A percentile compares a stretch with the other conserved stretches of the same genome.
Conservation (phyloP, 129 eudicot genomes). For the Kitagawia praeruptora region DNA sequence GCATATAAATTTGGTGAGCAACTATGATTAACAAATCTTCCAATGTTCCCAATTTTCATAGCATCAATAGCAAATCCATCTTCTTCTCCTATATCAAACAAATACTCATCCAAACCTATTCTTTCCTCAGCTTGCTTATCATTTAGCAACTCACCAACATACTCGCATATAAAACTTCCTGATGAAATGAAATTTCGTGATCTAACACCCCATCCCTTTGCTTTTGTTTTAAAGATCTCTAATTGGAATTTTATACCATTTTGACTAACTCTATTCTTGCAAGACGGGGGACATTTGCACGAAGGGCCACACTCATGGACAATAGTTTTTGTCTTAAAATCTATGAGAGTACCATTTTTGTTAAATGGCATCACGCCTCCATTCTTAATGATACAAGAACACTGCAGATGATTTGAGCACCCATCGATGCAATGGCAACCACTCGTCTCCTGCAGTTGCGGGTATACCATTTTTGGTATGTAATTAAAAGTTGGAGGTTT, state of each 20-base stretch:
- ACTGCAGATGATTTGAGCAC: conserved; percentile 19
- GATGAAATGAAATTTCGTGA: conserved; percentile 18
- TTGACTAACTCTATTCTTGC: conserved; percentile 35
- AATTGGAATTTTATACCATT: conserved; percentile 20
- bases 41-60: neutral
- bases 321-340: conserved; percentile 4
- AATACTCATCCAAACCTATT: conserved; percentile 18
- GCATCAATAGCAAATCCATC: conserved; percentile 17
- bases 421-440: conserved; percentile 25
- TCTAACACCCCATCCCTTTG: conserved; percentile 39
- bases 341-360: conserved; percentile 10
- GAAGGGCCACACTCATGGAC: conserved; percentile 40
- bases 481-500: conserved; percentile 22
- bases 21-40: neutral
- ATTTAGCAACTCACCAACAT: conserved; percentile 21
- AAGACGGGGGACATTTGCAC: conserved; percentile 37
- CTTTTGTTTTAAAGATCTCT: conserved; percentile 33
- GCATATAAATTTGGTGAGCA: neutral
- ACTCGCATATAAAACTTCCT: conserved; percentile 40
- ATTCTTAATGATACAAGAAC: conserved; percentile 24
- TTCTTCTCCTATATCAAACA: conserved; percentile 22
- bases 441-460: neutral
- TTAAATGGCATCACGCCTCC: conserved; percentile 28
- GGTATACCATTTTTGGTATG: conserved; percentile 14
- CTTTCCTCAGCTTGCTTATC: conserved; percentile 26